Conservation (phyloP, 176 grass and related monocot species). For the Lolium multiflorum region DNA sequence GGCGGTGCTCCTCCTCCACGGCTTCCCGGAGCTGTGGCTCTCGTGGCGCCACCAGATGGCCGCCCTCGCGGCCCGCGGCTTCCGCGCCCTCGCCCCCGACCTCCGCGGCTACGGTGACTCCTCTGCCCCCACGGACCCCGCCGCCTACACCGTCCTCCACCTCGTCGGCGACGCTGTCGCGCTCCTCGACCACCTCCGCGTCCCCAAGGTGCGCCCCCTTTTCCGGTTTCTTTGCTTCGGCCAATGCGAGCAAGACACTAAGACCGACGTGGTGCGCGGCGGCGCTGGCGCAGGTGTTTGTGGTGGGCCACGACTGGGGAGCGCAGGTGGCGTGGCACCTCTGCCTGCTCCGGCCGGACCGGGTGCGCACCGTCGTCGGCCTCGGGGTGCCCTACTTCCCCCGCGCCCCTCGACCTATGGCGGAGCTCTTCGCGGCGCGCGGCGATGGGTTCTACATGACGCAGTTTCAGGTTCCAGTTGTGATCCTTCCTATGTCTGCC, state of each 20-base stretch:
- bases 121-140: constrained; percentile 36
- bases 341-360: constrained; percentile 65
- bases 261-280: no score
- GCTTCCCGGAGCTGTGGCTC: constrained; percentile 78
- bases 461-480: not conserved
- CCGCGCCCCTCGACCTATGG: not conserved
- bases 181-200: constrained; percentile 51
- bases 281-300: constrained; percentile 45
- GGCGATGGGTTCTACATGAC: constrained; percentile 46
- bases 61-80: constrained; percentile 25
- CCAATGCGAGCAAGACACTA: not conserved
- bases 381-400: constrained; percentile 51
- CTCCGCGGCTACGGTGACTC: constrained; percentile 68
- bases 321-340: constrained; percentile 56
- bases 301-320: constrained; percentile 64
- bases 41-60: constrained; percentile 71
- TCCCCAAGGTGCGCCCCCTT: constrained; percentile 45
- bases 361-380: constrained; percentile 44
- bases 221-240: not conserved
- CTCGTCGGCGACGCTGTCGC: constrained; percentile 53
- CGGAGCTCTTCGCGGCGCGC: constrained; percentile 12
- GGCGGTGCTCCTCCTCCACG: constrained; percentile 63
- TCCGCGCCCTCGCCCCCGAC: constrained; percentile 52
- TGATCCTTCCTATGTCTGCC: no score
- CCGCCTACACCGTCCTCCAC: constrained; percentile 15